These are phyloP conservation scores for Lentinula guzmanii DNA, from an alignment of 768 basidiomycete genomes.

Conservation along the genomic window DNA sequence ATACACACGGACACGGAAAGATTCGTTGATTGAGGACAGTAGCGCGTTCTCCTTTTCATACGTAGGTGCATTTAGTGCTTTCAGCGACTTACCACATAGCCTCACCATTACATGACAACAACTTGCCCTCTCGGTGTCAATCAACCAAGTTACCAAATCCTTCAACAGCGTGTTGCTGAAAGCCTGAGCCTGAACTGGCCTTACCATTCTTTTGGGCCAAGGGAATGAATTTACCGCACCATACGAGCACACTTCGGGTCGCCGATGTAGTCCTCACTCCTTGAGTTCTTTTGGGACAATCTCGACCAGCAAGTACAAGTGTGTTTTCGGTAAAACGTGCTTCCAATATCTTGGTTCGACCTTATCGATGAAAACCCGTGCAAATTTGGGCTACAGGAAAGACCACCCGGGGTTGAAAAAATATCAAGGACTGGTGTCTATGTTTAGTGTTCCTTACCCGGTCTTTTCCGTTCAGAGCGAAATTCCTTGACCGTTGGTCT, in stretches of 20 bases:
- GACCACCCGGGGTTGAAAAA: neutral
- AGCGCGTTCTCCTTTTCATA: too few species aligned
- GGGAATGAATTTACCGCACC: neutral
- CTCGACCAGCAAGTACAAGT: neutral
- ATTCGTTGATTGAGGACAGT: too few species aligned
- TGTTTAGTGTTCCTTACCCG: neutral
- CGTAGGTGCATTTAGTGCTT: too few species aligned
- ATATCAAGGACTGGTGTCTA: neutral
- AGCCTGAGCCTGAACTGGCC: neutral
- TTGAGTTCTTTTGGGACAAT: neutral
- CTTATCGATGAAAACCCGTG: neutral
- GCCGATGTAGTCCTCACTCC: neutral
- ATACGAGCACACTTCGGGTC: neutral
- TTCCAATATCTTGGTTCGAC: neutral
- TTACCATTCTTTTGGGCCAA: neutral
- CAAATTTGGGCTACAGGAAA: neutral
- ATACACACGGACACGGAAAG: too few species aligned
- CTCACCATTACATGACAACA: too few species aligned
- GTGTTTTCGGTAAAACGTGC: neutral
- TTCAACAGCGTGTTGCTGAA: neutral
- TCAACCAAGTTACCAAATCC: neutral
- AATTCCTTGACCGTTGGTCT: neutral
- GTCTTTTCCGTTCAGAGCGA: neutral
- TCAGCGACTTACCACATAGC: too few species aligned
- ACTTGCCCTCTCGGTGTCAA: neutral